Conservation (phyloP, 2,329 filamentous ascomycete genomes). For the Fusarium sp. region DNA sequence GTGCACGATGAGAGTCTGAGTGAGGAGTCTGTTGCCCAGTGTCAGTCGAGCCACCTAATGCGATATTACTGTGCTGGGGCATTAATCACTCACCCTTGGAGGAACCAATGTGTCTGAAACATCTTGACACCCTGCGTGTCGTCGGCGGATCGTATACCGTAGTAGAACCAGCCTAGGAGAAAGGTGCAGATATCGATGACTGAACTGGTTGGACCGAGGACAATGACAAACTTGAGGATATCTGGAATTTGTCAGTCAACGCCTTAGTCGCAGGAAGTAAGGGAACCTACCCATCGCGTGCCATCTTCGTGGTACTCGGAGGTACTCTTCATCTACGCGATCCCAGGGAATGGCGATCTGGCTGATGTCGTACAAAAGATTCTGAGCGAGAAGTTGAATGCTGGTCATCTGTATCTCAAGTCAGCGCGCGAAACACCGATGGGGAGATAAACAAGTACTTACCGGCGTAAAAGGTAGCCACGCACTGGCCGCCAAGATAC, state of each 20-base stretch:
- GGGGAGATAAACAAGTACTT: neutral
- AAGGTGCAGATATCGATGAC: constrained; percentile 14
- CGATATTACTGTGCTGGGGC: accelerated
- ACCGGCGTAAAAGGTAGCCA: constrained; percentile 1
- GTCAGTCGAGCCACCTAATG: neutral
- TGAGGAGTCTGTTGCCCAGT: neutral
- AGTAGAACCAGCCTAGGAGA: constrained; percentile 1
- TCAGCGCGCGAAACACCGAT: neutral
- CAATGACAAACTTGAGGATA: neutral
- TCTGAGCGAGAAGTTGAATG: constrained; percentile 3
- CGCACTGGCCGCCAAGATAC: constrained; percentile 9
- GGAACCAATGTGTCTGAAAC: constrained; percentile 4
- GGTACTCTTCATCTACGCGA: constrained; percentile 2
- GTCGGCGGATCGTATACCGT: neutral
- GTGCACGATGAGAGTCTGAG: constrained; percentile 1
- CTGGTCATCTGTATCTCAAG: constrained; percentile 1
- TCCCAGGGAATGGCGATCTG: constrained; percentile 17
- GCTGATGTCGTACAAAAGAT: neutral
- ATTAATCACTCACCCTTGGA: neutral
- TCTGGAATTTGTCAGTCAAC: neutral
- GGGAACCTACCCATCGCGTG: neutral
- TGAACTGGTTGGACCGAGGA: constrained; percentile 2
- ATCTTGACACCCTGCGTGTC: neutral
- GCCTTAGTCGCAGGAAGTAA: accelerated
- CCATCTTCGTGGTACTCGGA: neutral